phyloP scores from a whole-genome alignment of 2,329 filamentous ascomycete species.

The Aspergillus sp. region DNA sequence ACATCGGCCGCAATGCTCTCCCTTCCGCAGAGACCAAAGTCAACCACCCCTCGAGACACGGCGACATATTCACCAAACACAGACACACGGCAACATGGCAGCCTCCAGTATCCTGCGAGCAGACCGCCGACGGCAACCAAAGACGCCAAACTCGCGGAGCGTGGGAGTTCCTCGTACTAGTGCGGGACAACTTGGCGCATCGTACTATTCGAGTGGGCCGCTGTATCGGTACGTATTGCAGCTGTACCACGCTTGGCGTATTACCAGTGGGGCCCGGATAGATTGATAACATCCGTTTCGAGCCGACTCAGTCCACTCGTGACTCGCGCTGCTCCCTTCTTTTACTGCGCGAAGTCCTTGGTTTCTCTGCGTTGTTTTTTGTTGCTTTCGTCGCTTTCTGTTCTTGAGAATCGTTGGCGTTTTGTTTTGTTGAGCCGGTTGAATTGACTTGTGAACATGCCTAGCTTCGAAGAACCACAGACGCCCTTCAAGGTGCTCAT shows the following conservation, averaged over 20 bases:
- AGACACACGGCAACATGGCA: not conserved
- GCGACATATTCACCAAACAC: not conserved
- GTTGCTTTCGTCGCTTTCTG: not conserved
- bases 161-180: not conserved
- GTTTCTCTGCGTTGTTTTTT: not conserved
- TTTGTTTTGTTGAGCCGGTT: not conserved
- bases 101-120: not conserved
- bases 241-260: not conserved
- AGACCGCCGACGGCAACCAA: not conserved
- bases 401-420: not conserved
- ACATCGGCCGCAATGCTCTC: not conserved
- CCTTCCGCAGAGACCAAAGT: not conserved
- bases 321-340: not conserved
- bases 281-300: constrained; percentile 15
- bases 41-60: not conserved
- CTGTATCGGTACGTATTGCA: constrained; percentile 1
- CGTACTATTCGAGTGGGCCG: not conserved
- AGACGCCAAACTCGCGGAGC: not conserved
- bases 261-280: constrained; percentile 11
- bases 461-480: constrained; percentile 20
- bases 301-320: constrained; percentile 15
- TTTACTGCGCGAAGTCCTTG: not conserved
- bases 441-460: constrained; percentile 18
- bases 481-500: constrained; percentile 52
- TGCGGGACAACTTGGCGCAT: not conserved